Evolutionary conservation across 495 filamentous ascomycete species (phyloP), one percentile per base, ranked within the genome.

Genomic region (Xylaria cubensis): DNA sequence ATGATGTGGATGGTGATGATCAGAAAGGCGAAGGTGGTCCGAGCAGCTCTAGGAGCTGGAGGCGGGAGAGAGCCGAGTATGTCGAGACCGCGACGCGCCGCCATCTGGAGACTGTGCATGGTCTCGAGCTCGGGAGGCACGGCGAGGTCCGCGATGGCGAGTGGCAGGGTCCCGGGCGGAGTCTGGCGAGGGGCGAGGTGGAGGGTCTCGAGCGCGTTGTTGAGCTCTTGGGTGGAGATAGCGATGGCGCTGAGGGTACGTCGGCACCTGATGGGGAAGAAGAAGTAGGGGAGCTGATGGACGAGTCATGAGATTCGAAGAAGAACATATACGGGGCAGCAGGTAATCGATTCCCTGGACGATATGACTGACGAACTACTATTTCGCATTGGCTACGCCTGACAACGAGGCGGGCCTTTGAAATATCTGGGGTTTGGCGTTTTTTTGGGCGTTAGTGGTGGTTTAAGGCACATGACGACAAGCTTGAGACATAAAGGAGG

Each of bases 1-100:
- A 76, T 4, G 69, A 76, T 4, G 78, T 78, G 8, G 73, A 75
- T 0, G 73, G 74, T 0, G 74, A 79, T 19, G 82, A 84, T 13
- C 76, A 75, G 19, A 85, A 10, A 7, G 6, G 5, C 15, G n/a
- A 42, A 0, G 61, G 17, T 1, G 61, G 17, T 1, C 17, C 61
- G 61, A 19, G 21, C 4, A 12, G 17, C 3, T n/a, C 67, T 69
- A 75, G 36, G 74, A 71, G 77, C 65, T 88, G 79, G 86, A 77
- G 79, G 82, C 87, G 82, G 82, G 82, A 93, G 76, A 81, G 93
- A 72, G 83, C 89, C 64, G 88, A 91, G 73, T 97, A 96, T 81
- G 90, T 96, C 58, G 93, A 97, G 81, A 85, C 86, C 67, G 88
- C 93, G 70, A 85, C 88, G 26, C 79, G 86, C 42, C 82, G 83